Conservation (phyloP, 257 asterid genomes). For the Pogostemon cablin region DNA sequence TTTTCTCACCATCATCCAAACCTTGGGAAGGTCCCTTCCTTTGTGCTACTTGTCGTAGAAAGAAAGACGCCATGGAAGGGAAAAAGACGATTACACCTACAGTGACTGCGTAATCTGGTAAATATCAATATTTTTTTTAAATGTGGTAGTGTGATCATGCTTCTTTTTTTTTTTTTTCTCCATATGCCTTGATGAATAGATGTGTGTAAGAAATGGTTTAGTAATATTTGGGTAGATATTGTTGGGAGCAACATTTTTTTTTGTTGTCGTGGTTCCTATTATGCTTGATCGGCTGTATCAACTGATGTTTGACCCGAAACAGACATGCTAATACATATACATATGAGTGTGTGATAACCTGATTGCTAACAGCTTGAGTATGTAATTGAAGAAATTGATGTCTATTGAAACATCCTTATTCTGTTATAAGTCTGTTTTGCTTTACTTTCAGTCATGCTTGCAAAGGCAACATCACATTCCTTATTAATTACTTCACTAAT, state of each 20-base stretch:
- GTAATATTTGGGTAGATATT: slow-evolving; percentile 38
- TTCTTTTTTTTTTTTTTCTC: slow-evolving; percentile 41
- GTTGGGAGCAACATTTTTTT: slow-evolving; percentile 46
- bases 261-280: slow-evolving; percentile 35
- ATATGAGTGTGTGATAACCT: slow-evolving; percentile 33
- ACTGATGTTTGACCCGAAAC: slow-evolving; percentile 42
- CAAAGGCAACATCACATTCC: too few species aligned
- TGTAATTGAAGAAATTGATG: slow-evolving; percentile 45
- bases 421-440: background rate
- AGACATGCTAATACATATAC: slow-evolving; percentile 40
- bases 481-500: too few species aligned
- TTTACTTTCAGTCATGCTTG: background rate
- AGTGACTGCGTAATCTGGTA: slow-evolving; percentile 53
- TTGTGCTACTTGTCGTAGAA: slow-evolving; percentile 81
- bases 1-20: slow-evolving; percentile 85
- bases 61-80: slow-evolving; percentile 98
- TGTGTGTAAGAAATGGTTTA: slow-evolving; percentile 44
- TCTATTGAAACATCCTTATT: background rate
- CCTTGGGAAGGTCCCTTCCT: slow-evolving; percentile 99
- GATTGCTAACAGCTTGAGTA: slow-evolving; percentile 55
- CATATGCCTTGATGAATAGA: slow-evolving; percentile 40
- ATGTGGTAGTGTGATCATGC: slow-evolving; percentile 44
- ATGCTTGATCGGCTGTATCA: slow-evolving; percentile 18
- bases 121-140: slow-evolving; percentile 39
- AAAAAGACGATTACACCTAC: slow-evolving; percentile 59